These are phyloP conservation scores for Megacollybia platyphylla DNA, from an alignment of 1,284 basidiomycete species.

Conservation along the genomic window DNA sequence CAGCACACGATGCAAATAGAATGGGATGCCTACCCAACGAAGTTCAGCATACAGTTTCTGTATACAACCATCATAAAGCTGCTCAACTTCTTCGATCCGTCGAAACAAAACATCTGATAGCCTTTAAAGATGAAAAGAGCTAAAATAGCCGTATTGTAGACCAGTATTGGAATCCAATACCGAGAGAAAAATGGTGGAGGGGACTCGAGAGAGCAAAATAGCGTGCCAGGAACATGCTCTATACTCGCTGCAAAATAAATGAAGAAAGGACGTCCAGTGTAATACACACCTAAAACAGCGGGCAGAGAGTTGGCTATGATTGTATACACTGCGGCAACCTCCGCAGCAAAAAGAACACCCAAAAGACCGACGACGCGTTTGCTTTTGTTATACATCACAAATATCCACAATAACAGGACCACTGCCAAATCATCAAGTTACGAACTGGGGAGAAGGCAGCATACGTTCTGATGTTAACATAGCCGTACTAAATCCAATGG, in stretches of 20 bases:
- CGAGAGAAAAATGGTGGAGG: conserved; percentile 1
- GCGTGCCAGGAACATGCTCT: neutral
- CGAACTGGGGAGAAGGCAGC: neutral
- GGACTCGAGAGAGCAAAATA: neutral
- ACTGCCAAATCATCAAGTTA: neutral
- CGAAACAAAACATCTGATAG: neutral
- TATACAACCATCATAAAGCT: neutral
- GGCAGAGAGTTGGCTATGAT: conserved; percentile 2
- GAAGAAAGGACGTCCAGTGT: neutral
- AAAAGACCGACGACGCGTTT: conserved; percentile 1
- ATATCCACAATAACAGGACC: conserved; percentile 6
- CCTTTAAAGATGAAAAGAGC: conserved; percentile 3
- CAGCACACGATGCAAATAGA: neutral
- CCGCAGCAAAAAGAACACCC: neutral
- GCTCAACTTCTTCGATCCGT: neutral
- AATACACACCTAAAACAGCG: neutral
- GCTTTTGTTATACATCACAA: conserved; percentile 4
- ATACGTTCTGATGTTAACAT: conserved; percentile 4
- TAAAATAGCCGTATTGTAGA: conserved; percentile 3
- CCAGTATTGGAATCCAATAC: conserved; percentile 5
- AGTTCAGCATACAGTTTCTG: neutral
- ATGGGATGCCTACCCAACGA: neutral
- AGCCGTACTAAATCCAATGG: conserved; percentile 4
- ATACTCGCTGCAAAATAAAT: neutral
- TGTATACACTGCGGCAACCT: conserved; percentile 1